Base-by-base conservation (phyloP, 805 yeast species). In the Starmera dryadoides region DNA sequence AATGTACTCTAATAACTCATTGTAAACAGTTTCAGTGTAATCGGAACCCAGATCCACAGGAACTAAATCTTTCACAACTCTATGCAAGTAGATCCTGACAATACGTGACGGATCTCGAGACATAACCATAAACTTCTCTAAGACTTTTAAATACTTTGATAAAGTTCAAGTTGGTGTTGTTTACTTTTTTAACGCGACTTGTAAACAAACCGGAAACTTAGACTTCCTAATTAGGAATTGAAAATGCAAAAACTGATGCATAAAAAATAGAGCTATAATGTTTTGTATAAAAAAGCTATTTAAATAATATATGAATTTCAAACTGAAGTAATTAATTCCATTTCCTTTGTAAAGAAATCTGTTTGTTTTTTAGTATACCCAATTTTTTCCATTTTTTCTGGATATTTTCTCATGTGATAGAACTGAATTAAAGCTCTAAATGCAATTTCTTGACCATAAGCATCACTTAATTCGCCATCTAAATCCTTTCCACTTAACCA, bases 401-500 rank as follows among this genome's bases (percentile, higher is more conserved):
- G 67, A 46, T 82, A 84, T 42, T 69, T 69, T 23, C 79, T 59
- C 46, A 75, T 67, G 53, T 87, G 81, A 65, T 86, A 88, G 50
- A 79, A 84, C 54, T 82, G 91, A 12, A 86, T 59, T 35, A 91
- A 60, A 2, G 89, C 86, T 40, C 97, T 63, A 32, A 91, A 57
- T 0, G 96, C 89, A 35, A 81, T 74, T 54, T 91, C 98, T 53
- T 88, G 93, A 14, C 87, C 87, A 50, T 79, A 80, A 1, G 95
- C 82, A 48, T 81, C 82, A 40, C 76, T 77, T 41, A 86, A 66
- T 45, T 86, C 89, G 16, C 77, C 79, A 22, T 83, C 82, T 19
- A 85, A 66, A 56, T 87, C 95, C 42, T 76, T 73, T 0, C 95
- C 95, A 14, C 79, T 80, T 22, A 91, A 69, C 98, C 98, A 91